Conservation (phyloP, 2,329 filamentous ascomycete species). For the Sporothrix euskadiensis region DNA sequence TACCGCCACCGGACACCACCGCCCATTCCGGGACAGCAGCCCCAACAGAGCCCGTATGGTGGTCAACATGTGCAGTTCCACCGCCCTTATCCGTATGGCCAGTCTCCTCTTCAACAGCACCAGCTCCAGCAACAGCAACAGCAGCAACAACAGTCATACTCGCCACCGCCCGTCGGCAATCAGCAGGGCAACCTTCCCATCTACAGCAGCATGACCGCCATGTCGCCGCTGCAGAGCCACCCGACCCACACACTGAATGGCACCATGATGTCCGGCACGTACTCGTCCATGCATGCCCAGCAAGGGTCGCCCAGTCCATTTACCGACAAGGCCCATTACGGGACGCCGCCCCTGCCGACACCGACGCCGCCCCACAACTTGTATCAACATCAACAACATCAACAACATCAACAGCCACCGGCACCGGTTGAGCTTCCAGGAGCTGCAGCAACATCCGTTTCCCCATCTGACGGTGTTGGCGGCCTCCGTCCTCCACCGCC, state of each 20-base stretch:
- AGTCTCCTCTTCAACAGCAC: neutral
- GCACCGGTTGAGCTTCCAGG: conserved; percentile 42
- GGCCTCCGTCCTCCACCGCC: neutral
- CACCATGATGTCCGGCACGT: neutral
- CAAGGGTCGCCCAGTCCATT: conserved; percentile 26
- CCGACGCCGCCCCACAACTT: conserved; percentile 5
- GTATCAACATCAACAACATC: neutral
- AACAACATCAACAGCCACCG: conserved; percentile 12
- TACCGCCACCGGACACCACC: conserved; percentile 25
- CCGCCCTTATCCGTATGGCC: conserved; percentile 3
- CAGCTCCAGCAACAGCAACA: too few species aligned
- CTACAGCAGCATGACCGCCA: conserved; percentile 22
- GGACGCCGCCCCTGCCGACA: neutral
- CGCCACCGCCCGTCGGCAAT: neutral
- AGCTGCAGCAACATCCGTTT: neutral
- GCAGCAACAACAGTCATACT: neutral
- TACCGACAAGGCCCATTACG: conserved; percentile 28
- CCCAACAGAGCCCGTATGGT: neutral
- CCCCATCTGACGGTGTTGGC: neutral
- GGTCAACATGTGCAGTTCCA: neutral
- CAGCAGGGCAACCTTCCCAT: conserved; percentile 17
- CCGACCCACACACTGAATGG: conserved; percentile 11
- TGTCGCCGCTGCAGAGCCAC: conserved; percentile 26
- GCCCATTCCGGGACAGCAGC: neutral
- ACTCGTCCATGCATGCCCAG: neutral